Evolutionary conservation across 2,329 filamentous ascomycete genomes (phyloP).

Genomic region (Aspergillus neoniger): DNA sequence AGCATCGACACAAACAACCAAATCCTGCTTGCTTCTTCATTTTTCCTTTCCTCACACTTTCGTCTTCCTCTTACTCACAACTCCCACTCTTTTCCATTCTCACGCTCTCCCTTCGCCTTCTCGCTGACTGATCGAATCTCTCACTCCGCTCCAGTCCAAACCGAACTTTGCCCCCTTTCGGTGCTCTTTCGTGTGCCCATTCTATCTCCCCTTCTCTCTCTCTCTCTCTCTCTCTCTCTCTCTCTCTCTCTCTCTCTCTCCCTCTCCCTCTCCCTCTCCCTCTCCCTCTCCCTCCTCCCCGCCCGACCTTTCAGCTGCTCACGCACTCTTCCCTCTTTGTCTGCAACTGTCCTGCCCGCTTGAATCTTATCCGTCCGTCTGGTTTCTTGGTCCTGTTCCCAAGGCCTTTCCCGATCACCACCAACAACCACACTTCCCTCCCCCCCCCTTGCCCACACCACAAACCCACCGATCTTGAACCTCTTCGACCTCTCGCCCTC

Average conservation of each 20-base stretch:
- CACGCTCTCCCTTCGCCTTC: background rate
- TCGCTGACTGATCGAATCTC: slow-evolving; percentile 19
- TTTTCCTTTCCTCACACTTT: background rate
- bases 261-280: too few species aligned
- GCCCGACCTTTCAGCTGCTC: slow-evolving; percentile 5
- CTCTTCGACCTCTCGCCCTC: slow-evolving; percentile 10
- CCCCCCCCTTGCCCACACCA: slow-evolving; percentile 12
- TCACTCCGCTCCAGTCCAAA: slow-evolving; percentile 11
- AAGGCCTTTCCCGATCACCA: slow-evolving; percentile 1
- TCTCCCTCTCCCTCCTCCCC: slow-evolving; percentile 8
- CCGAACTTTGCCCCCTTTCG: slow-evolving; percentile 12
- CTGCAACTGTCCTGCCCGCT: background rate
- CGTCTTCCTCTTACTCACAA: slow-evolving; percentile 14
- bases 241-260: slow-evolving; percentile 2
- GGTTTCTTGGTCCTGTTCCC: slow-evolving; percentile 6
- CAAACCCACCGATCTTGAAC: slow-evolving; percentile 14
- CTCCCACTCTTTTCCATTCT: background rate
- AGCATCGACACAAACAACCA: background rate
- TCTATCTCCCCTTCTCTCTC: background rate
- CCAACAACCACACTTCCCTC: background rate
- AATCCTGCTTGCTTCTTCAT: background rate
- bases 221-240: background rate
- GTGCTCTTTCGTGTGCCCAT: slow-evolving; percentile 3
- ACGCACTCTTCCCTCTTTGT: background rate
- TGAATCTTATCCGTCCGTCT: slow-evolving; percentile 2